These are phyloP conservation scores for Eremothecium gossypii DNA, from an alignment of 1,139 yeast genomes.

Conservation along the genomic window DNA sequence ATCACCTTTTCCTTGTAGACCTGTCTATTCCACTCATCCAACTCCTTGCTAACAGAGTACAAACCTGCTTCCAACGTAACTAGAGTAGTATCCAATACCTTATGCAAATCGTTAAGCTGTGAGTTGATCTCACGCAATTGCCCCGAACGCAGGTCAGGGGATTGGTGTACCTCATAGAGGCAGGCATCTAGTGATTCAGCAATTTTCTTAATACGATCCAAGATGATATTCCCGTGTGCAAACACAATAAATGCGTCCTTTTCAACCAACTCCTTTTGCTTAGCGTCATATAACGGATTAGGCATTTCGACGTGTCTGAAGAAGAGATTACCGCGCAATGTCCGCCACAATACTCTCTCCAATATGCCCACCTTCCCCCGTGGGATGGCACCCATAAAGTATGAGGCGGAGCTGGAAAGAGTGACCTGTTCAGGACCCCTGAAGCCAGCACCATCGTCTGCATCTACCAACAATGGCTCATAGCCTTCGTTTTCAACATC, in stretches of 20 bases:
- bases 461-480: slow-evolving; percentile 28
- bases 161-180: slow-evolving; percentile 59
- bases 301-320: slow-evolving; percentile 61
- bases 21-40: slow-evolving; percentile 60
- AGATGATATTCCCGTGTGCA: slow-evolving; percentile 74
- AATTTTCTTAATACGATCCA: slow-evolving; percentile 59
- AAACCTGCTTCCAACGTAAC: slow-evolving; percentile 67
- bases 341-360: slow-evolving; percentile 89
- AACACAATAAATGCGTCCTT: slow-evolving; percentile 77
- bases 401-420: slow-evolving; percentile 27
- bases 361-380: slow-evolving; percentile 60
- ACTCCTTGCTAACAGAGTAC: slow-evolving; percentile 61
- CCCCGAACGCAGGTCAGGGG: slow-evolving; percentile 44
- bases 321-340: slow-evolving; percentile 79
- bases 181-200: slow-evolving; percentile 80
- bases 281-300: slow-evolving; percentile 46
- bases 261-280: slow-evolving; percentile 40
- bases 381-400: slow-evolving; percentile 77
- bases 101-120: slow-evolving; percentile 53
- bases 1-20: slow-evolving; percentile 65
- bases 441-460: slow-evolving; percentile 11
- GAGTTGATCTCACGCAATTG: slow-evolving; percentile 51
- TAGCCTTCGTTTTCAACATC: slow-evolving; percentile 18
- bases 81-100: slow-evolving; percentile 63
- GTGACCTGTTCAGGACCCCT: slow-evolving; percentile 7